Conservation (phyloP, 805 yeast species). For the Kuraishia ogatae region DNA sequence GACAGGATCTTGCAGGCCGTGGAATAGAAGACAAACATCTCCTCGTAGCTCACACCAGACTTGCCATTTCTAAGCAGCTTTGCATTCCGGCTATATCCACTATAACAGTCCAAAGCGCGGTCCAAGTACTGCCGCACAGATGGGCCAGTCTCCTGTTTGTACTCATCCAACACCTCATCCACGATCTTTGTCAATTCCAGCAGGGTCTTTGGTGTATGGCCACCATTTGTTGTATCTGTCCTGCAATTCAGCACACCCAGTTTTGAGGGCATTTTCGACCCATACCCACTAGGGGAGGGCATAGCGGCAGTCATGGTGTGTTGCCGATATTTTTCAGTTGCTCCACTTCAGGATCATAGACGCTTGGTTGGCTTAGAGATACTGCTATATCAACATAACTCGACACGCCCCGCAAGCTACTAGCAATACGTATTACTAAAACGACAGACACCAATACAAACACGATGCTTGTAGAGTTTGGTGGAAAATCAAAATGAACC, state of each 20-base stretch:
- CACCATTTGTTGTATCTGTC: background rate
- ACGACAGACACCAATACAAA: background rate
- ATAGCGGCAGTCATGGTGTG: background rate
- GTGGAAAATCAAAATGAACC: too few relatives aligned
- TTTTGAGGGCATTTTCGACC: background rate
- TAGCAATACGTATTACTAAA: background rate
- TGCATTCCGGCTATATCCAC: slow-evolving; percentile 9
- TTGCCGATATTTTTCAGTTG: background rate
- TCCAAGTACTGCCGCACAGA: slow-evolving; percentile 12
- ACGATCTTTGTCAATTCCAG: slow-evolving; percentile 1
- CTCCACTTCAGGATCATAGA: background rate
- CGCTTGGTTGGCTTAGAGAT: background rate
- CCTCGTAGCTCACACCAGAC: slow-evolving; percentile 11
- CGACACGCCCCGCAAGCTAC: background rate
- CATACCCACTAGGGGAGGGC: background rate
- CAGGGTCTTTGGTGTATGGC: background rate
- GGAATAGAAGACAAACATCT: slow-evolving; percentile 15
- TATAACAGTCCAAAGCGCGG: slow-evolving; percentile 18
- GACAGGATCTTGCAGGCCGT: slow-evolving; percentile 18
- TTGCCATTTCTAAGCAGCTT: slow-evolving; percentile 5
- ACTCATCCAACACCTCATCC: slow-evolving; percentile 2
- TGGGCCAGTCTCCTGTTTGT: background rate
- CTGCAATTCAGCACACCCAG: background rate
- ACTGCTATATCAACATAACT: background rate
- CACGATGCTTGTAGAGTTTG: background rate